A percentile compares a stretch with the other conserved stretches of the same genome.
phyloP scores from a whole-genome alignment of 1,284 basidiomycete species.

The Papiliotrema nemorosa region DNA sequence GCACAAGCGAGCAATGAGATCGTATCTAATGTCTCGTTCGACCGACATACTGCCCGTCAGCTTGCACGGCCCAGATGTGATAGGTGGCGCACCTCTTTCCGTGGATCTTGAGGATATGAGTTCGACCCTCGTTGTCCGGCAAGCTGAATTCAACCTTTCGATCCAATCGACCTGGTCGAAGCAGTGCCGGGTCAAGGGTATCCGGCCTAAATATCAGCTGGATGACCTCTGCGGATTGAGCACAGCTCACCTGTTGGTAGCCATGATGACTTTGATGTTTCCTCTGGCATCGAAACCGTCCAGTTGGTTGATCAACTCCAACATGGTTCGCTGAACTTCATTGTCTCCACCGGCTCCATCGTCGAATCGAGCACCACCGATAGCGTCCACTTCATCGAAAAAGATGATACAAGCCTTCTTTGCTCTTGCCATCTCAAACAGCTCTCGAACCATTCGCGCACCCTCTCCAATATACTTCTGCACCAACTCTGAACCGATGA shows the following conservation, averaged over 20 bases:
- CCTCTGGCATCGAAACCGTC: constrained; percentile 98
- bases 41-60: constrained; percentile 77
- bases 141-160: constrained; percentile 93
- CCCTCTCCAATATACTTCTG: constrained; percentile 99
- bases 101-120: constrained; percentile 95
- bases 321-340: constrained; percentile 99
- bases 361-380: constrained; percentile 98
- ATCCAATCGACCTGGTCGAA: constrained; percentile 94
- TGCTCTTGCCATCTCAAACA: constrained; percentile 98
- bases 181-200: constrained; percentile 92
- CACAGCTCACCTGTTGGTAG: constrained; percentile 76
- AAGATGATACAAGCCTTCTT: constrained; percentile 99
- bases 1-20: constrained; percentile 93
- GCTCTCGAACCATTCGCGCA: constrained; percentile 95
- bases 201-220: constrained; percentile 66
- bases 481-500: constrained; percentile 94
- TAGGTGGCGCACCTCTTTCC: constrained; percentile 68
- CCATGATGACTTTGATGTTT: constrained; percentile 99
- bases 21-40: constrained; percentile 94
- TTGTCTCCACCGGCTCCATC: constrained; percentile 99
- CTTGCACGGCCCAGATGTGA: background rate
- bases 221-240: background rate
- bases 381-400: constrained; percentile 88
- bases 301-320: constrained; percentile 97
- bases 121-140: constrained; percentile 93